Percentiles rank a stretch among this genome's conserved stretches.
These are phyloP conservation scores for Botrytis cinerea DNA, from an alignment of 2,329 filamentous ascomycete species.

Conservation along the genomic window DNA sequence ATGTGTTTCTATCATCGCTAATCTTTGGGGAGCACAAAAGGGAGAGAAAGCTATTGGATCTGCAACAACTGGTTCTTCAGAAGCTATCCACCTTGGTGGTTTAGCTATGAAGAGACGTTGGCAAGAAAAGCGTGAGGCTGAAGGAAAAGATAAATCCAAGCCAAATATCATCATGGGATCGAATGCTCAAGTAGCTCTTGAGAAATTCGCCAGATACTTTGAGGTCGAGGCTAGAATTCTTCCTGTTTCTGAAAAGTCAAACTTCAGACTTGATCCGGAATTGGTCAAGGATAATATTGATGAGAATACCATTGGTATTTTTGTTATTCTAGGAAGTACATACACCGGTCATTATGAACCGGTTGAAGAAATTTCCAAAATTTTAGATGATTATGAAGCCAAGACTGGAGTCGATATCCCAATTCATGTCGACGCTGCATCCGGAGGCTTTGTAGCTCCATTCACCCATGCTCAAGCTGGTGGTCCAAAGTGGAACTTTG, in stretches of 20 bases:
- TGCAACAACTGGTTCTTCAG: conserved; percentile 70
- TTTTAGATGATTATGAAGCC: conserved; percentile 63
- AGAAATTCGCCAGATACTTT: conserved; percentile 74
- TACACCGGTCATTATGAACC: conserved; percentile 76
- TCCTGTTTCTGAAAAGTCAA: conserved; percentile 61
- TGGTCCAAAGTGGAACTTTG: conserved; percentile 63
- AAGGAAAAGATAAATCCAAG: conserved; percentile 62
- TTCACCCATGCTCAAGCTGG: conserved; percentile 58
- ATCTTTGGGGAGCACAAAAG: conserved; percentile 64
- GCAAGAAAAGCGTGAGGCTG: conserved; percentile 62
- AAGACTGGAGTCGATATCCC: conserved; percentile 65
- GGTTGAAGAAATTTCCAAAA: conserved; percentile 65
- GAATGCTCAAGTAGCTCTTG: conserved; percentile 71
- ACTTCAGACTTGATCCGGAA: conserved; percentile 63
- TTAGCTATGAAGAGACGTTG: conserved; percentile 75
- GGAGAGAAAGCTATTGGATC: conserved; percentile 66
- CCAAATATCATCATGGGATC: conserved; percentile 76
- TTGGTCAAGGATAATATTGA: conserved; percentile 67
- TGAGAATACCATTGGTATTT: conserved; percentile 76
- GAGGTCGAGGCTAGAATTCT: conserved; percentile 69
- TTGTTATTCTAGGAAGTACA: conserved; percentile 70
- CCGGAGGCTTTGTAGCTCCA: conserved; percentile 62
- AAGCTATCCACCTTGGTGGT: conserved; percentile 70
- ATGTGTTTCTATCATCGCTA: conserved; percentile 67
- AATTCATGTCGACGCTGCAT: conserved; percentile 66